Evolutionary conservation across 2,329 filamentous ascomycete species (phyloP).

Genomic region (Colletotrichum sp.): DNA sequence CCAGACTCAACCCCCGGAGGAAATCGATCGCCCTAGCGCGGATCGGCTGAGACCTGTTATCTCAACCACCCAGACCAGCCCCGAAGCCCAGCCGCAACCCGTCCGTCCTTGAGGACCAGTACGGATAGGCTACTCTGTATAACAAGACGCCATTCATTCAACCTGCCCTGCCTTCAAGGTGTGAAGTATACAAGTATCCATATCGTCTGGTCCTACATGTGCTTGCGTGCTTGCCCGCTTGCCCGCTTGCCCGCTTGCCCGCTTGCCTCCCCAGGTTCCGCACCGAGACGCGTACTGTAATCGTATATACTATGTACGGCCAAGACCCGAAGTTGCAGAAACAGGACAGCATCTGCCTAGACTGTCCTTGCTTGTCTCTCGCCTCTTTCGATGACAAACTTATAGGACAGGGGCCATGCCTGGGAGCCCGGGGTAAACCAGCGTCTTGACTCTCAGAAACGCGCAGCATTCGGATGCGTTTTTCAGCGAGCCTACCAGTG

Average conservation of each 20-base stretch:
- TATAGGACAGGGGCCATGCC: background rate
- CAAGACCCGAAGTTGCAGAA: background rate
- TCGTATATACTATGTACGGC: background rate
- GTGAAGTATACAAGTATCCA: background rate
- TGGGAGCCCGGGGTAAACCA: background rate
- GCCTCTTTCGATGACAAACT: background rate
- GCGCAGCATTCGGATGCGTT: background rate
- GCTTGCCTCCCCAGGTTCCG: background rate
- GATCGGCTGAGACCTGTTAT: slow-evolving; percentile 33
- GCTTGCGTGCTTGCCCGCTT: background rate
- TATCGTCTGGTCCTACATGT: background rate
- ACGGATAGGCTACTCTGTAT: background rate
- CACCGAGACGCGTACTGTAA: background rate
- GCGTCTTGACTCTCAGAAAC: background rate
- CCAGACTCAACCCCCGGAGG: background rate
- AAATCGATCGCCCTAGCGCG: slow-evolving; percentile 30
- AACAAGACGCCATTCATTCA: background rate
- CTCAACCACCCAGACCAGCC: background rate
- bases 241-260: background rate
- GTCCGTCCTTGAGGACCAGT: background rate
- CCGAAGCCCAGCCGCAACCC: background rate
- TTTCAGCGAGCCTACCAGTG: background rate
- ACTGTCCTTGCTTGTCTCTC: background rate
- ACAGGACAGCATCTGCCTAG: background rate
- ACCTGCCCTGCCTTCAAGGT: background rate